Conservation (phyloP, 148 eudicot genomes). For the Nepenthes mirabilis region DNA sequence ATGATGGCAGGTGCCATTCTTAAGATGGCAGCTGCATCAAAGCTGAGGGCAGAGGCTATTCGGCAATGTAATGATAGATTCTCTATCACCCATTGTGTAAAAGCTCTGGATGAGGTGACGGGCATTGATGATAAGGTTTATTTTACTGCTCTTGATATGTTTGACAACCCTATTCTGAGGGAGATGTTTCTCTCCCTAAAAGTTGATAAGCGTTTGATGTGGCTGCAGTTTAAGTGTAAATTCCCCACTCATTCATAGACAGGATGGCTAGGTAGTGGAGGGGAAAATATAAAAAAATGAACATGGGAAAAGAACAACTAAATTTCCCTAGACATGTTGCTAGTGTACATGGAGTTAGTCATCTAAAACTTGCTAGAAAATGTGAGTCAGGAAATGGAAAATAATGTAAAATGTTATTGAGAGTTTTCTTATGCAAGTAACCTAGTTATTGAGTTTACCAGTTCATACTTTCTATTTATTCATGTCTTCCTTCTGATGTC, state of each 20-base stretch:
- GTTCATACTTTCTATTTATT: no score
- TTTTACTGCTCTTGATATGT: constrained; percentile 54
- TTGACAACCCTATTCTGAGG: constrained; percentile 36
- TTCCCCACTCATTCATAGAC: background rate
- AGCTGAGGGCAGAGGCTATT: constrained; percentile 50
- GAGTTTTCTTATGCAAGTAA: no score
- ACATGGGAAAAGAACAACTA: background rate
- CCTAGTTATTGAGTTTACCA: no score
- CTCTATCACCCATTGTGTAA: constrained; percentile 39
- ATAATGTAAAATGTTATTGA: no score
- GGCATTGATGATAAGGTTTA: constrained; percentile 39
- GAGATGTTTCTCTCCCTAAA: constrained; percentile 54
- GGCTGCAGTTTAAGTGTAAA: constrained; percentile 55
- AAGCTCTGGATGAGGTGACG: constrained; percentile 39
- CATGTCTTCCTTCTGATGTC: no score
- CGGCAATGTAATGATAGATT: constrained; percentile 29
- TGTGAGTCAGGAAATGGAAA: no score
- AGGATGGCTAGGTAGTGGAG: background rate
- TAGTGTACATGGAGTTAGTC: no score
- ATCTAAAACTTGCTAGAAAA: no score
- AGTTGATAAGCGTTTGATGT: constrained; percentile 42
- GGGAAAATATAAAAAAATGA: background rate
- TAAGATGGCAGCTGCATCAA: constrained; percentile 67
- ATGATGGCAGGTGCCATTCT: constrained; percentile 43
- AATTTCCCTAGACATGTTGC: no score